Evolutionary conservation across 2,329 filamentous ascomycete species (phyloP), one percentile per base, ranked within the genome.

Genomic region (Calonectria pseudoturangicola): DNA sequence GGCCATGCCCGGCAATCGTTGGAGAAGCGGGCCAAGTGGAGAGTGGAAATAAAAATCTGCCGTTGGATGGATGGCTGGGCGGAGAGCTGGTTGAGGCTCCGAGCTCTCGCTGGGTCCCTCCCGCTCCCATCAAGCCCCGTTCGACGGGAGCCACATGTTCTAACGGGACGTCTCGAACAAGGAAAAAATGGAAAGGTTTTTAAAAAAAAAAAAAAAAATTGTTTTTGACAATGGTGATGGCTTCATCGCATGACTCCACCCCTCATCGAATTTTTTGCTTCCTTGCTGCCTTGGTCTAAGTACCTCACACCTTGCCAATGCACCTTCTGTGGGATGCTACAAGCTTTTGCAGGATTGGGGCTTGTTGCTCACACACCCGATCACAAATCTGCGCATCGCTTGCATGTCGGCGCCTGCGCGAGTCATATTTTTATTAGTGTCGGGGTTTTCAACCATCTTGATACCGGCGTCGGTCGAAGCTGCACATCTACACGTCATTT

Each of bases 1-100:
- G 71, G 72, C 73, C 77, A 74, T 78, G 77, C 74, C 77, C 78
- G 78, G 78, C 78, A 80, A 79, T 80, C 78, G 78, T 79, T 80
- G 75, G 76, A 80, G 78, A 80, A 80, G 78, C 78, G 78, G 78
- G 78, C 78, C 78, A 78, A 68, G 73, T 74, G 73, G 73, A 74
- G 73, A 72, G 74, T 77, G 77, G 77, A 73, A 72, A 76, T 71
- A 65, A 65, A 71, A 79, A 77, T 80, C 78, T 80, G 76, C 78
- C 78, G 77, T 73, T 80, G 77, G 73, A 70, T 70, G 78, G 75
- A 60, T 60, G 77, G 72, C 77, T 74, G 68, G 69, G 72, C 47
- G 74, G 70, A 77, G 66, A 45, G 58, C 68, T 73, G 60, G 74
- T 76, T 79, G 78, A 79, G 78, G 74, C 73, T 75, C 76, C 77